Evolutionary conservation across 2,329 filamentous ascomycete genomes (phyloP).

Genomic region (Mycosphaerella sp.): DNA sequence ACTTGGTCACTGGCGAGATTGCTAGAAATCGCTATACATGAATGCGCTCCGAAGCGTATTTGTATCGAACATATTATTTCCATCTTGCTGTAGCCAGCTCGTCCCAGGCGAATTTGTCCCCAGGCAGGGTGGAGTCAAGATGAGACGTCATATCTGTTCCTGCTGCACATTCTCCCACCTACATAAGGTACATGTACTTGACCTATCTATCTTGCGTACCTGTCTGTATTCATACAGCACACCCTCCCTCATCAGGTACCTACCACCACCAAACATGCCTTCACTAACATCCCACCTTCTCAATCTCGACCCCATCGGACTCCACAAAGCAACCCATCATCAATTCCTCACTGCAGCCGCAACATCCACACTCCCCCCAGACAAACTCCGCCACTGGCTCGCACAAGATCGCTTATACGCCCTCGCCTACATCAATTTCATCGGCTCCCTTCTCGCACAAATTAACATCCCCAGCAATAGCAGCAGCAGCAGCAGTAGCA

Average conservation of each 20-base stretch:
- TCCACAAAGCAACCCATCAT: slow-evolving; percentile 56
- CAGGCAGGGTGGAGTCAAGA: not conserved
- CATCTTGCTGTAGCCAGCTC: not conserved
- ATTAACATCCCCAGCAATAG: slow-evolving; percentile 49
- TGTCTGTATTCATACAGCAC: no score
- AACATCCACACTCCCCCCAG: slow-evolving; percentile 53
- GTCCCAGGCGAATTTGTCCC: not conserved
- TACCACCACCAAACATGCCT: slow-evolving; percentile 35
- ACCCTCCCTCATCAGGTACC: no score
- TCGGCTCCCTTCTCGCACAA: slow-evolving; percentile 57
- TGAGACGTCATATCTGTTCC: not conserved
- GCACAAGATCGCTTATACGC: slow-evolving; percentile 67
- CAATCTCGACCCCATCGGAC: slow-evolving; percentile 42
- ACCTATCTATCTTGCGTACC: no score
- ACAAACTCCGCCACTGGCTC: slow-evolving; percentile 58
- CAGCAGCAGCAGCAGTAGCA: no score
- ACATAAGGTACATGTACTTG: no score
- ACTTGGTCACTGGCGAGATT: not conserved
- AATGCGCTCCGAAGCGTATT: not conserved
- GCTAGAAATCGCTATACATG: not conserved
- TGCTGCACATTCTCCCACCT: no score
- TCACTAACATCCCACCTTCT: slow-evolving; percentile 56
- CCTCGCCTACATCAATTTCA: slow-evolving; percentile 62
- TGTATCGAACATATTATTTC: not conserved
- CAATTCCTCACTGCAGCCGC: slow-evolving; percentile 62